Conservation (phyloP, 768 basidiomycete genomes). For the Lepiota brunneoincarnata region DNA sequence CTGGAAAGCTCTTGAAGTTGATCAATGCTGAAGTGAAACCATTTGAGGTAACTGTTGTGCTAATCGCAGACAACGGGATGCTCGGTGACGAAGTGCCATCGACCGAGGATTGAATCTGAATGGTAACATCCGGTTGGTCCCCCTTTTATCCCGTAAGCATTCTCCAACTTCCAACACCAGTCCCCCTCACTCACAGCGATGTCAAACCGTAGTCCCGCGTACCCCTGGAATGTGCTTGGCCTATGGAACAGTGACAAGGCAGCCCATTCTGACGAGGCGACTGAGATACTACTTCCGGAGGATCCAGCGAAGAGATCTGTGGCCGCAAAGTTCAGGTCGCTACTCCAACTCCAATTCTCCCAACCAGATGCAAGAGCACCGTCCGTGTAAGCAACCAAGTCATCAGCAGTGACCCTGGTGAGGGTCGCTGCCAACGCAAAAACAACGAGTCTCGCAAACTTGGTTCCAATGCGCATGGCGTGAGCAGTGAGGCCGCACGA, state of each 20-base stretch:
- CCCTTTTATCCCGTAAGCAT: conserved; percentile 26
- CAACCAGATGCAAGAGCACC: conserved; percentile 38
- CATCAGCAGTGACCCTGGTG: conserved; percentile 23
- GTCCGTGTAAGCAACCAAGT: conserved; percentile 42
- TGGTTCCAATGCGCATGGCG: conserved; percentile 10
- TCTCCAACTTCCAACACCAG: not conserved
- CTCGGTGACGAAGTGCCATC: conserved; percentile 34
- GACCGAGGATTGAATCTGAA: conserved; percentile 36
- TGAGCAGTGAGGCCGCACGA: conserved; percentile 7
- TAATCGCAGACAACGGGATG: conserved; percentile 41
- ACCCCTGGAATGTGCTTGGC: conserved; percentile 34
- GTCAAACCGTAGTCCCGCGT: conserved; percentile 49
- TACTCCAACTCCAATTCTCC: conserved; percentile 54
- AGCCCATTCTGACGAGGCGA: conserved; percentile 38
- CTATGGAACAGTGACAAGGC: conserved; percentile 47
- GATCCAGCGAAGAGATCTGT: conserved; percentile 40
- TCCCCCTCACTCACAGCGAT: conserved; percentile 36
- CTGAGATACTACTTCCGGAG: conserved; percentile 41
- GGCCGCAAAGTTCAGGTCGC: conserved; percentile 38
- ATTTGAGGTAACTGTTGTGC: conserved; percentile 31
- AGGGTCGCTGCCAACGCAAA: conserved; percentile 20
- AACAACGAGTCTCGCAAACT: conserved; percentile 20
- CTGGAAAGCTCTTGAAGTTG: conserved; percentile 46
- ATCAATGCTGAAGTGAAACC: conserved; percentile 43
- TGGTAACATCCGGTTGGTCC: conserved; percentile 39